phyloP scores from a whole-genome alignment of 164 flowering plant genomes.

The Aristolochia contorta region DNA sequence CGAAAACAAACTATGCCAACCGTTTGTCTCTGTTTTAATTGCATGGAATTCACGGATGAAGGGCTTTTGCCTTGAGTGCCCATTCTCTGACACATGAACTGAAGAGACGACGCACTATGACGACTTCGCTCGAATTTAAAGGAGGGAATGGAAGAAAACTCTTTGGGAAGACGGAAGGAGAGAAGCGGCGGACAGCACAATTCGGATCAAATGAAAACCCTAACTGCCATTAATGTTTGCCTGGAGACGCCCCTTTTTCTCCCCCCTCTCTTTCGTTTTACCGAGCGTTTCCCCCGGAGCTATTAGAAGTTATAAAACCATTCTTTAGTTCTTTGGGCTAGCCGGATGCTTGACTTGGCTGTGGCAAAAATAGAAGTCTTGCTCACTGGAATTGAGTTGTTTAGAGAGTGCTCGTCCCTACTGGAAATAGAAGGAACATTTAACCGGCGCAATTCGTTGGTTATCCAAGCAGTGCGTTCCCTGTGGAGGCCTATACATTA shows the following conservation, averaged over 20 bases:
- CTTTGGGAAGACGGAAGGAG: constrained; percentile 2
- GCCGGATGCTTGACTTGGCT: too few relatives aligned
- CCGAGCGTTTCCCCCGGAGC: constrained; percentile 16
- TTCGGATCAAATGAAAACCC: constrained; percentile 38
- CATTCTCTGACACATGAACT: constrained; percentile 14
- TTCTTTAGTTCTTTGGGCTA: too few relatives aligned
- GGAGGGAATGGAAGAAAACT: constrained; percentile 6
- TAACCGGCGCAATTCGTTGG: too few relatives aligned
- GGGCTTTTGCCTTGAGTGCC: constrained; percentile 30
- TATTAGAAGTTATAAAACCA: too few relatives aligned
- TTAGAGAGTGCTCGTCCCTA: too few relatives aligned
- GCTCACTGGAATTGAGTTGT: too few relatives aligned
- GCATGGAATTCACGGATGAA: constrained; percentile 26
- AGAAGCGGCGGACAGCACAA: constrained; percentile 8
- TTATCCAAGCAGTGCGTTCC: too few relatives aligned
- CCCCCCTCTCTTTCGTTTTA: constrained; percentile 2
- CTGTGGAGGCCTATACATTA: too few relatives aligned
- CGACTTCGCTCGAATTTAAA: neutral
- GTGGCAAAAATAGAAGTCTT: too few relatives aligned
- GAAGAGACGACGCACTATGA: neutral
- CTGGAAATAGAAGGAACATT: too few relatives aligned
- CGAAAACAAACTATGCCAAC: neutral
- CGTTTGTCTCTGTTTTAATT: constrained; percentile 7
- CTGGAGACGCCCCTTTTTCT: constrained; percentile 4
- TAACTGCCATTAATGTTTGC: constrained; percentile 46